Conservation (phyloP, 2,329 filamentous ascomycete genomes). For the Verticillium klebahnii region DNA sequence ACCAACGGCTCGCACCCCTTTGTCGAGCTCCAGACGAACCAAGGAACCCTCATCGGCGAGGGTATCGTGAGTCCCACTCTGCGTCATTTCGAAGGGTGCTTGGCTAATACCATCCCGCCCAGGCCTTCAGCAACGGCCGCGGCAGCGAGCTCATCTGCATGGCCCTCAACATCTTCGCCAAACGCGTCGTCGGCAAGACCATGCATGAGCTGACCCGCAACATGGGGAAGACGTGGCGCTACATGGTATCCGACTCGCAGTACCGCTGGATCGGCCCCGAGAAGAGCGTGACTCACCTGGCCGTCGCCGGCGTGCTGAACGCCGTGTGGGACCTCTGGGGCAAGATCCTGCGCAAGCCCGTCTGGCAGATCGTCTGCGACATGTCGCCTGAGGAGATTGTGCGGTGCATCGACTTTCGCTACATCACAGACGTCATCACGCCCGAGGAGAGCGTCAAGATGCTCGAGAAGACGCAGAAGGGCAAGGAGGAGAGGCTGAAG, state of each 20-base stretch:
- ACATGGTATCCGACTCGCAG: conserved; percentile 64
- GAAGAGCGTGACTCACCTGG: conserved; percentile 67
- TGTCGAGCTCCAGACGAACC: conserved; percentile 11
- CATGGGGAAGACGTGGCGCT: conserved; percentile 67
- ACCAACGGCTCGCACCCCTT: conserved; percentile 13
- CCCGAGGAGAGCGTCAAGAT: conserved; percentile 60
- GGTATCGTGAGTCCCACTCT: conserved; percentile 7
- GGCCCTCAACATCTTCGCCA: conserved; percentile 5
- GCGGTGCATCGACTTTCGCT: conserved; percentile 64
- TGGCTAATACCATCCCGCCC: not conserved
- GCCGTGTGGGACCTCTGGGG: conserved; percentile 70
- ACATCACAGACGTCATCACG: conserved; percentile 66
- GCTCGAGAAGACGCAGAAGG: conserved; percentile 50
- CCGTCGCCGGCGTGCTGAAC: conserved; percentile 62
- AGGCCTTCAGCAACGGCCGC: conserved; percentile 7
- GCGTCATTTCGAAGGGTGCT: too few species aligned
- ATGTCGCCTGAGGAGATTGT: conserved; percentile 66
- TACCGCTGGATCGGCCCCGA: conserved; percentile 69
- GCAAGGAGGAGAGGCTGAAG: conserved; percentile 54
- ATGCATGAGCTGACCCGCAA: conserved; percentile 24
- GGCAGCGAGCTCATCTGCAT: conserved; percentile 6
- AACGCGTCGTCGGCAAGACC: conserved; percentile 5
- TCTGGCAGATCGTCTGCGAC: conserved; percentile 65
- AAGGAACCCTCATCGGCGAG: conserved; percentile 8
- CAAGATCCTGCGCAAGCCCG: conserved; percentile 60